Evolutionary conservation across 768 basidiomycete genomes (phyloP).

Genomic region (Leccinum broughii): DNA sequence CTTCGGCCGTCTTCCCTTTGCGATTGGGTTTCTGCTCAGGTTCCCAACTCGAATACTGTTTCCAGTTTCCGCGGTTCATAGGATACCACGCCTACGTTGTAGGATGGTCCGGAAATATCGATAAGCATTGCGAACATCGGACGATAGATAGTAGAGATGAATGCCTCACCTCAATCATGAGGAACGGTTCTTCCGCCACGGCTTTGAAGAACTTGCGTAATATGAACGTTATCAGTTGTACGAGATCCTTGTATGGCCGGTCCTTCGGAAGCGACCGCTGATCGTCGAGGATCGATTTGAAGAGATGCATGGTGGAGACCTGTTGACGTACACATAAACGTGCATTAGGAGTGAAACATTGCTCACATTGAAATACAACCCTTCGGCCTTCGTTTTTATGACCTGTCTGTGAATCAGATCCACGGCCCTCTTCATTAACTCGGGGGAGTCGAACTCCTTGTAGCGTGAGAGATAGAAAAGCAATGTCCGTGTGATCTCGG

Average conservation of each 20-base stretch:
- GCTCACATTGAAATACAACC: slow-evolving; percentile 89
- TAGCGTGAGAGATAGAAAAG: slow-evolving; percentile 81
- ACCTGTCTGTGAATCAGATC: slow-evolving; percentile 88
- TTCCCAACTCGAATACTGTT: slow-evolving; percentile 78
- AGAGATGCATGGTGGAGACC: slow-evolving; percentile 88
- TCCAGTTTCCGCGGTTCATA: slow-evolving; percentile 85
- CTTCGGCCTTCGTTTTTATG: slow-evolving; percentile 89
- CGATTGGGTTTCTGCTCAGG: slow-evolving; percentile 47
- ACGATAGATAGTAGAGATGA: slow-evolving; percentile 27
- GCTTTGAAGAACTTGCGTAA: slow-evolving; percentile 95
- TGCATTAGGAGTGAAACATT: background rate
- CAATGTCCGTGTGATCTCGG: slow-evolving; percentile 83
- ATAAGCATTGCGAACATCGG: slow-evolving; percentile 23
- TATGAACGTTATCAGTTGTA: slow-evolving; percentile 81
- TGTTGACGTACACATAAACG: slow-evolving; percentile 38
- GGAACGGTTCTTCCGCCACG: slow-evolving; percentile 77
- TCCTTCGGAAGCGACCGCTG: slow-evolving; percentile 77
- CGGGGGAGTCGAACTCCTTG: slow-evolving; percentile 70
- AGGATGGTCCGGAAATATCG: slow-evolving; percentile 5
- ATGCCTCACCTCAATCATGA: slow-evolving; percentile 78
- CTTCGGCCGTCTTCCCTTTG: slow-evolving; percentile 32
- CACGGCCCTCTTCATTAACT: slow-evolving; percentile 90
- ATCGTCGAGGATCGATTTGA: slow-evolving; percentile 83
- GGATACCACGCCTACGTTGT: slow-evolving; percentile 76
- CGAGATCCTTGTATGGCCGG: slow-evolving; percentile 78